Conservation (phyloP, 108 stramenopile species). For the Fragilaria crotonensis region DNA sequence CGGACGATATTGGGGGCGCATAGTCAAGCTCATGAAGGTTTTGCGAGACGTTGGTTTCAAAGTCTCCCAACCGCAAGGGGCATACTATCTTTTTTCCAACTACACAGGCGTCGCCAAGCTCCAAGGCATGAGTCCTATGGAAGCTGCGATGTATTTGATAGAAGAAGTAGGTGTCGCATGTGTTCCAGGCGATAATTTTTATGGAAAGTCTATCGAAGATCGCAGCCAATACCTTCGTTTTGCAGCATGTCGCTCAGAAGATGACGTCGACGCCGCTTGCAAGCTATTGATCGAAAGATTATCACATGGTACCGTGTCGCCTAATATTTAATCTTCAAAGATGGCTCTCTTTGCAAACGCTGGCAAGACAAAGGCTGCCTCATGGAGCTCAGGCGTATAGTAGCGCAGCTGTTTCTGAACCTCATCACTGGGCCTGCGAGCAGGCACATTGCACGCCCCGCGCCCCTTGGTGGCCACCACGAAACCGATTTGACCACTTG, state of each 20-base stretch:
- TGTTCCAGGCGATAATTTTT: constrained; percentile 72
- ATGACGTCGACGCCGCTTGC: constrained; percentile 38
- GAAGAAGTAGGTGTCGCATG: constrained; percentile 50
- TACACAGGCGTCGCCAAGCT: constrained; percentile 34
- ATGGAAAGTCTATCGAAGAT: constrained; percentile 28
- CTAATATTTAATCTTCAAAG: constrained; percentile 20
- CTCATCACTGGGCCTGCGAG: constrained; percentile 36
- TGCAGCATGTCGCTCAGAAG: constrained; percentile 55
- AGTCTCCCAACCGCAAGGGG: constrained; percentile 41
- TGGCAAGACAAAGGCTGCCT: constrained; percentile 92
- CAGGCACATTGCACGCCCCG: constrained; percentile 43
- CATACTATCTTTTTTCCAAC: constrained; percentile 61
- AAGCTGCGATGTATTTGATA: constrained; percentile 62
- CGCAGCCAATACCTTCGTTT: constrained; percentile 43
- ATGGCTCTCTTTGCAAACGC: constrained; percentile 71
- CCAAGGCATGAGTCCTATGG: constrained; percentile 16
- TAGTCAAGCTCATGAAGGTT: constrained; percentile 23
- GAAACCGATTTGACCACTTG: constrained; percentile 97
- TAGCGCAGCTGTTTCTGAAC: constrained; percentile 67
- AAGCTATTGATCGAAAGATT: constrained; percentile 12
- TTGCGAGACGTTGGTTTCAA: constrained; percentile 36
- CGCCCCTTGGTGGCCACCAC: constrained; percentile 80
- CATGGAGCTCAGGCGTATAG: constrained; percentile 88
- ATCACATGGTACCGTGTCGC: background rate
- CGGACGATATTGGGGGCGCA: constrained; percentile 26